Evolutionary conservation across 768 basidiomycete genomes (phyloP), one percentile per base, ranked within the genome.

Genomic region (Amanita jacksonii): DNA sequence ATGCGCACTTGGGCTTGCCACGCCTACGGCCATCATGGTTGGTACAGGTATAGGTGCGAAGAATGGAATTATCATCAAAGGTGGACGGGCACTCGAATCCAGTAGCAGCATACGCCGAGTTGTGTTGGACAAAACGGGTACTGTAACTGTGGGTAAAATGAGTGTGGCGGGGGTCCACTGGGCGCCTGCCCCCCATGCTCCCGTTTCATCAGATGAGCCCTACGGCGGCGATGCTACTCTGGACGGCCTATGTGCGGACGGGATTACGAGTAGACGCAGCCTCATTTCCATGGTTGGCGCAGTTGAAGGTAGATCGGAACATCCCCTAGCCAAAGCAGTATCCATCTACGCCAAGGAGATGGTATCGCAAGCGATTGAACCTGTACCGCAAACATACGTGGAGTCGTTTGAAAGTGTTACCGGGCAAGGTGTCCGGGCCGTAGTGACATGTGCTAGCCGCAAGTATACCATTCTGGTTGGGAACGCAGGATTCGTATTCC

Each of bases 1-100:
- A 0, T 99, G 96, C 59, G 94, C 96, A 0, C 74, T 99, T 25
- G 96, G 94, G 4, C 73, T 98, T 47, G 89, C 88, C 44, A 98
- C 94, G 0, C 96, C 96, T 1, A 98, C 96, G 0, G 96, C 94
- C 2, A 91, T 98, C 63, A 98, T 98, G 96, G 96, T 98, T 24
- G 96, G 96, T 13, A 98, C 94, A 0, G 96, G 96, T 1, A 80
- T 98, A 45, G 96, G 96, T 1, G 96, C 96, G 7, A 76, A 85
- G 67, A 94, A 98, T 54, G 94, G 96, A 0, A 98, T 99, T 47
- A 66, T 99, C 36, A 98, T 99, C 77, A 99, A 99, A 60, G 93
- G 96, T 16, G 96, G 93, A 1, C 73, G 85, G 10, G 93, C 96
- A 2, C 69, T 99, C 20, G 96, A 99, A 58, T 91, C 89, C 3